Evolutionary conservation across 1,284 basidiomycete genomes (phyloP).

Genomic region (Neonothopanus nambi): DNA sequence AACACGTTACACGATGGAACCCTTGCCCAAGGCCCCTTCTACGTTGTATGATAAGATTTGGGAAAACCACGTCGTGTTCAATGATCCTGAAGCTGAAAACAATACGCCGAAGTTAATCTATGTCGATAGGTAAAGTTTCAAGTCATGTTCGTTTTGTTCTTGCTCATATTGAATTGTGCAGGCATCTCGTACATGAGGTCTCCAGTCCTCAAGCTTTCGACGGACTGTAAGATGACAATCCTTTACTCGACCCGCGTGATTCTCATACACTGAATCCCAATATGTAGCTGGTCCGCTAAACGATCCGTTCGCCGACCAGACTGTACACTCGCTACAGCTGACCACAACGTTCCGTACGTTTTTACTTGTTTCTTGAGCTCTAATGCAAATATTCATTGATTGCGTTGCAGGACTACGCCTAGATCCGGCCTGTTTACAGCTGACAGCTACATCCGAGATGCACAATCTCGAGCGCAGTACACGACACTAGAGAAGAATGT

Average conservation of each 20-base stretch:
- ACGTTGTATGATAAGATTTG: conserved; percentile 96
- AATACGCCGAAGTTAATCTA: conserved; percentile 87
- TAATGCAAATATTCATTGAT: neutral
- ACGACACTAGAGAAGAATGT: conserved; percentile 91
- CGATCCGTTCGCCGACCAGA: conserved; percentile 75
- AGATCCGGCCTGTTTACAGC: conserved; percentile 83
- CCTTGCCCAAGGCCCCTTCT: too few relatives aligned
- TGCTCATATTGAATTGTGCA: conserved; percentile 30
- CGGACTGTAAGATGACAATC: too few relatives aligned
- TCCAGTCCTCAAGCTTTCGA: conserved; percentile 96
- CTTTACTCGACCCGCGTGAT: neutral
- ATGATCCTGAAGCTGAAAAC: conserved; percentile 60
- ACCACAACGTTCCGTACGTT: conserved; percentile 93
- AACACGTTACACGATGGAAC: too few relatives aligned
- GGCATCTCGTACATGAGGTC: conserved; percentile 94
- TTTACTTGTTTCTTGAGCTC: neutral
- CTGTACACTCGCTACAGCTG: conserved; percentile 92
- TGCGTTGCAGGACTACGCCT: conserved; percentile 64
- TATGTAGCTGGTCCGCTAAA: conserved; percentile 77
- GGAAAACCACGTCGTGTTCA: conserved; percentile 88
- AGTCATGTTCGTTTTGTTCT: conserved; percentile 2
- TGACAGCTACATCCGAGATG: conserved; percentile 79
- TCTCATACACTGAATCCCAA: neutral
- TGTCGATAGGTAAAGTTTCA: conserved; percentile 76
- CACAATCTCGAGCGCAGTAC: conserved; percentile 89